Evolutionary conservation across 2,329 filamentous ascomycete genomes (phyloP).

Genomic region (Verticillium dahliae): DNA sequence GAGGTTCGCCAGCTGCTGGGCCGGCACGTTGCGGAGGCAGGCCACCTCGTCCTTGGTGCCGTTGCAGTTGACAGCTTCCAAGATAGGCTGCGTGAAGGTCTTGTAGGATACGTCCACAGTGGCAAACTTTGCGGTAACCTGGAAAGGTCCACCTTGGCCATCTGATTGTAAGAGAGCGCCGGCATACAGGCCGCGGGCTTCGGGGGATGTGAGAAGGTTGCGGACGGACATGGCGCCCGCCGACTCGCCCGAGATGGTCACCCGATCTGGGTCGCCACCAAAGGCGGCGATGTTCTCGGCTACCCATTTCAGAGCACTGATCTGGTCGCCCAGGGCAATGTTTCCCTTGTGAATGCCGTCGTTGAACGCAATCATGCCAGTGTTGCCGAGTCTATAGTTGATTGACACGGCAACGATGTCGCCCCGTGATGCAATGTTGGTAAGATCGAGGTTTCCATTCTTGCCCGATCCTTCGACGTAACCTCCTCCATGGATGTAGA

Average conservation of each 20-base stretch:
- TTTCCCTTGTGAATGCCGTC: constrained; percentile 40
- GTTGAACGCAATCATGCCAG: constrained; percentile 51
- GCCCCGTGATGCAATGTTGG: constrained; percentile 35
- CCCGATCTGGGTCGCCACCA: constrained; percentile 49
- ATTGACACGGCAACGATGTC: constrained; percentile 48
- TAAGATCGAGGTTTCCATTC: constrained; percentile 37
- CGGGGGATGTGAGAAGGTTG: constrained; percentile 40
- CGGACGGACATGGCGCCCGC: constrained; percentile 46
- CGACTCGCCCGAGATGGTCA: constrained; percentile 49
- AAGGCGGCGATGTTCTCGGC: constrained; percentile 44
- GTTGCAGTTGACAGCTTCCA: constrained; percentile 45
- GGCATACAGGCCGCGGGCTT: constrained; percentile 38
- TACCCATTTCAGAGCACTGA: constrained; percentile 43
- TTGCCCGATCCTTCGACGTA: constrained; percentile 31
- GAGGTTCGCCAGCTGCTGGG: constrained; percentile 30
- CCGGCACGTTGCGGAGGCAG: constrained; percentile 43
- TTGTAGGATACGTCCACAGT: constrained; percentile 46
- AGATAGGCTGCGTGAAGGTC: constrained; percentile 41
- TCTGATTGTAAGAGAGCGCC: constrained; percentile 34
- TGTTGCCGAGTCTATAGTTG: constrained; percentile 52
- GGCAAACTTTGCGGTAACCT: constrained; percentile 52
- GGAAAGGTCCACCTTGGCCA: constrained; percentile 37
- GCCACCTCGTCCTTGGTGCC: constrained; percentile 39
- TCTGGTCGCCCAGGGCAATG: constrained; percentile 41
- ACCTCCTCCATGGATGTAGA: constrained; percentile 38